Conservation (phyloP, 441 rosid genomes). For the Corymbia citriodora region DNA sequence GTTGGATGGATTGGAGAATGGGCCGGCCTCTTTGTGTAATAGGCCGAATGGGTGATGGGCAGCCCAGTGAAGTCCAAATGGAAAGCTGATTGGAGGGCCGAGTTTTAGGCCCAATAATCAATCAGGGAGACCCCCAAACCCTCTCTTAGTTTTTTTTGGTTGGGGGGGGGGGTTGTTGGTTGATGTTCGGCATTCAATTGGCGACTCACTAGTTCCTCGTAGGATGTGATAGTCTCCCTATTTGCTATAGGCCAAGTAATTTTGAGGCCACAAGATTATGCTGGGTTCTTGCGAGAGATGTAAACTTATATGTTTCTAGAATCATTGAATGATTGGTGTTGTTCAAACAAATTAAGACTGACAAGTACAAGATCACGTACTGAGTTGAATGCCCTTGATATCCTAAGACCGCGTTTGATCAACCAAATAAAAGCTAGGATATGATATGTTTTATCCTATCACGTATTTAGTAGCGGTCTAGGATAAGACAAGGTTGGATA, state of each 20-base stretch:
- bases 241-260: not conserved
- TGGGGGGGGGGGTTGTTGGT: not conserved
- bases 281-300: fast-evolving
- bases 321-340: not conserved
- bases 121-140: not conserved
- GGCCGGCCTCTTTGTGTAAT: not conserved
- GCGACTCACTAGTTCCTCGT: not conserved
- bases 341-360: fast-evolving
- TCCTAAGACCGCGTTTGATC: not conserved
- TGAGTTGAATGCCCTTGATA: not conserved
- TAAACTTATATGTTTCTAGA: not conserved
- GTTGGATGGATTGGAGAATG: not conserved
- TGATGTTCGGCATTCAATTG: not conserved
- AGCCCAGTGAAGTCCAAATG: not conserved
- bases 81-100: not conserved
- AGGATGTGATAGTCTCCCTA: not conserved
- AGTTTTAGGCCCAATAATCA: not conserved
- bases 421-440: no score
- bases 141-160: not conserved
- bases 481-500: no score
- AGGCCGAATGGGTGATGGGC: not conserved
- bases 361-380: not conserved
- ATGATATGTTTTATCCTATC: no score
- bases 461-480: no score
- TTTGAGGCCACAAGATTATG: not conserved